These are phyloP conservation scores for Ambrosia artemisiifolia DNA, from an alignment of 129 eudicot species.

Conservation along the genomic window DNA sequence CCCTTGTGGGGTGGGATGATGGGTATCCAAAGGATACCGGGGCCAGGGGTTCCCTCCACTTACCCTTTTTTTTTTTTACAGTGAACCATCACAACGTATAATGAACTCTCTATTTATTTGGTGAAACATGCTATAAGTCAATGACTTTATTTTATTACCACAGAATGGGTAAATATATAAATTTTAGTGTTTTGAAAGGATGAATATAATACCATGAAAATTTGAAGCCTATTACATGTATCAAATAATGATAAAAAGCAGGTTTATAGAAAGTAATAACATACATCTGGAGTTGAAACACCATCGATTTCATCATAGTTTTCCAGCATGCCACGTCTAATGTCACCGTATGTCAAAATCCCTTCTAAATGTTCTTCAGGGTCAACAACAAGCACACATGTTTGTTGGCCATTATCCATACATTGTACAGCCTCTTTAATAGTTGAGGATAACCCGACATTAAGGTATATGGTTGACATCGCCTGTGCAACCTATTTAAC, in stretches of 20 bases:
- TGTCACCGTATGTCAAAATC: conserved; percentile 81
- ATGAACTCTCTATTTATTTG: background rate
- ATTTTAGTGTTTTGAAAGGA: background rate
- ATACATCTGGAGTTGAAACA: conserved; percentile 54
- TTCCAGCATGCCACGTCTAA: conserved; percentile 49
- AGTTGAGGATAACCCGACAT: conserved; percentile 43
- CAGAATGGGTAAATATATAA: background rate
- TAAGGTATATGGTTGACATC: conserved; percentile 67
- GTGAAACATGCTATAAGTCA: background rate
- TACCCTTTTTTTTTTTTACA: too few species aligned
- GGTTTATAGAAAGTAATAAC: conserved; percentile 1
- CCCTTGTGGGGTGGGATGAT: too few species aligned
- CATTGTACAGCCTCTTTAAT: conserved; percentile 62
- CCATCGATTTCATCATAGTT: conserved; percentile 45
- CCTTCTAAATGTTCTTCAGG: conserved; percentile 74
- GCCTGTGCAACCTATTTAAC: conserved; percentile 74
- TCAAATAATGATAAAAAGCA: background rate
- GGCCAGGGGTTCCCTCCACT: too few species aligned
- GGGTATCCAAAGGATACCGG: too few species aligned
- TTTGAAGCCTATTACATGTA: background rate
- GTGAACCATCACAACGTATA: background rate
- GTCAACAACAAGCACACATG: conserved; percentile 73
- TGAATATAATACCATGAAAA: background rate
- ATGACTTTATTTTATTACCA: background rate
- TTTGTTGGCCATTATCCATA: conserved; percentile 72